Percentiles rank a stretch among this genome's conserved stretches.
Evolutionary conservation across 345 rosid species (phyloP).

Genomic region (Ceriops tagal): DNA sequence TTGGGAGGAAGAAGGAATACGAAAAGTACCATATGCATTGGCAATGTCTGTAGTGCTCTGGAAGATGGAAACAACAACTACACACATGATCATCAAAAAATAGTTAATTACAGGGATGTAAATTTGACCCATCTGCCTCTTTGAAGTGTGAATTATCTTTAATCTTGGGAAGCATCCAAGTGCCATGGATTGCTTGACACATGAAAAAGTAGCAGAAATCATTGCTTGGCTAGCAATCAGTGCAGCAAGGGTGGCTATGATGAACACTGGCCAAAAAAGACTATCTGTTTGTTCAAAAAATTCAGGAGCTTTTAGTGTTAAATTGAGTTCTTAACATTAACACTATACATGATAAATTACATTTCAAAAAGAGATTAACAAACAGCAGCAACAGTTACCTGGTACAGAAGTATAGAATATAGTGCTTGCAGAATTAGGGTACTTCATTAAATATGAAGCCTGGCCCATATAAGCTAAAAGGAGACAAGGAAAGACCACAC

Average conservation of each 20-base stretch:
- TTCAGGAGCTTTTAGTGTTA: constrained; percentile 10
- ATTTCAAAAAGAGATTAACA: not conserved
- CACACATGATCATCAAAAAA: constrained; percentile 91
- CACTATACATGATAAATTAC: not conserved
- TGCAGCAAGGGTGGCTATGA: constrained; percentile 80
- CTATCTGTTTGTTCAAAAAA: constrained; percentile 42
- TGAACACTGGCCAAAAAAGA: constrained; percentile 91
- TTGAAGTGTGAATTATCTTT: constrained; percentile 94
- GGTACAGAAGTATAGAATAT: constrained; percentile 93
- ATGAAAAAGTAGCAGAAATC: constrained; percentile 98
- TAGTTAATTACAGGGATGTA: constrained; percentile 88
- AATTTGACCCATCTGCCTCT: constrained; percentile 79
- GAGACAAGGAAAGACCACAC: constrained; percentile 89
- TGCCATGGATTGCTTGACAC: constrained; percentile 94
- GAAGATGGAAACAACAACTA: constrained; percentile 78
- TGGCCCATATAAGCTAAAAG: constrained; percentile 94
- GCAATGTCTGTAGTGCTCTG: constrained; percentile 88
- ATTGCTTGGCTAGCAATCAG: constrained; percentile 99
- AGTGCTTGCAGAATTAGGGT: constrained; percentile 54
- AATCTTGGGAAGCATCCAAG: constrained; percentile 96
- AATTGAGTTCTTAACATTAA: constrained; percentile 1
- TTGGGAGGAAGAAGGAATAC: not conserved
- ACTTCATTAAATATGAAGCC: constrained; percentile 76
- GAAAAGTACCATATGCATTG: constrained; percentile 81
- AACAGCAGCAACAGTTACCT: constrained; percentile 37